phyloP scores from a whole-genome alignment of 371 early-diverging fungal genomes.

The Mucor irregularis region DNA sequence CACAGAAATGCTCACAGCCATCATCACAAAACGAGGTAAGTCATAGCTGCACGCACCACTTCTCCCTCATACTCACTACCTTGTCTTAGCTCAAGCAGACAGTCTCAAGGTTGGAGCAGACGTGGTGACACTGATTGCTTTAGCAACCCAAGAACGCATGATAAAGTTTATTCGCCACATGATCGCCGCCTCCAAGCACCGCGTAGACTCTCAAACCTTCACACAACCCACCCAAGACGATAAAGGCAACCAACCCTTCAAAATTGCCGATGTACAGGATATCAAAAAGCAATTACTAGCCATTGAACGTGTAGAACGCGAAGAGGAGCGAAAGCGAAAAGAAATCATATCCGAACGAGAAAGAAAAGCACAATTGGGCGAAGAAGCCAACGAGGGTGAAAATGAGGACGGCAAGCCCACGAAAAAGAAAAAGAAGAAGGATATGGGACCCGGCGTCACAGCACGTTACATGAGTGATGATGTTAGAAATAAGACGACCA shows the following conservation, averaged over 20 bases:
- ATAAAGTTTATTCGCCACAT: constrained; percentile 62
- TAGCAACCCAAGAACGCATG: constrained; percentile 72
- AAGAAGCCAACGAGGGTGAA: constrained; percentile 41
- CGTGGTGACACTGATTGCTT: constrained; percentile 64
- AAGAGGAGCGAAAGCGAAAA: constrained; percentile 65
- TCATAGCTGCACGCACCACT: neutral
- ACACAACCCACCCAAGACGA: constrained; percentile 63
- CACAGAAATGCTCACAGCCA: constrained; percentile 35
- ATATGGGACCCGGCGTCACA: constrained; percentile 52
- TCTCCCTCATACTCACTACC: neutral
- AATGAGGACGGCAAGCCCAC: constrained; percentile 46
- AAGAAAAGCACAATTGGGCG: constrained; percentile 49
- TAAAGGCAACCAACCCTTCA: constrained; percentile 65
- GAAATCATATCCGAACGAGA: constrained; percentile 51
- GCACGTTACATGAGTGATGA: constrained; percentile 72
- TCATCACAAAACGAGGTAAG: constrained; percentile 46
- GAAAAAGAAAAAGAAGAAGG: constrained; percentile 62
- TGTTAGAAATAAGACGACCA: constrained; percentile 65
- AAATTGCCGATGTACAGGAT: constrained; percentile 66
- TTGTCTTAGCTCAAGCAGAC: neutral
- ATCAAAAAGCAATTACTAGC: constrained; percentile 71
- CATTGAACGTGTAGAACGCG: constrained; percentile 72
- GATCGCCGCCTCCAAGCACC: constrained; percentile 72
- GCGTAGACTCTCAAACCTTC: constrained; percentile 67
- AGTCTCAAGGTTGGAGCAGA: constrained; percentile 53